Conservation (phyloP, 257 asterid genomes). For the Petunia axillaris region DNA sequence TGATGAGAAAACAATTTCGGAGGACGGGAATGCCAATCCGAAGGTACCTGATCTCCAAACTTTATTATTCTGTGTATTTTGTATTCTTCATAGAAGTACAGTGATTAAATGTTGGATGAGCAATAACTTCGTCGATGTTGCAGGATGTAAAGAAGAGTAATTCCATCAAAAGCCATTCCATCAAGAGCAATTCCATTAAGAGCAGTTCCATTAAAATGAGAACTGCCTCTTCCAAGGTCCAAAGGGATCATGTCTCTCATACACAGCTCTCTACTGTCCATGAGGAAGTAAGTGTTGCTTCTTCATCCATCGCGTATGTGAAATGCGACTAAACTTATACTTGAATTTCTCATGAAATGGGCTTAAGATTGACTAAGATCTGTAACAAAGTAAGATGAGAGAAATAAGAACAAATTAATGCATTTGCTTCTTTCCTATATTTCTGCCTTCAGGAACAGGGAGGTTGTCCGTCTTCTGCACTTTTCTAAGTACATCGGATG, state of each 20-base stretch:
- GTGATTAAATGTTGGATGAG: neutral
- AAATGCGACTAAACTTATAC: neutral
- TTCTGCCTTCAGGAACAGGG: neutral
- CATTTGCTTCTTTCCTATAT: neutral
- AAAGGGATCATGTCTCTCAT: constrained; percentile 35
- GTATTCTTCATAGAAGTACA: neutral
- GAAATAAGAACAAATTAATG: neutral
- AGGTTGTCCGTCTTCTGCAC: neutral
- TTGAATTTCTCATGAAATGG: neutral
- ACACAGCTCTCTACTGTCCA: constrained; percentile 55
- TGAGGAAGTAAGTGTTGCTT: constrained; percentile 62
- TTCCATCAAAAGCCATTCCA: too few relatives aligned
- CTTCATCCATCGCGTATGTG: neutral
- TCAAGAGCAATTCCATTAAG: constrained; percentile 38
- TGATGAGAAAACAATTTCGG: constrained; percentile 73
- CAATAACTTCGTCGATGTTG: neutral
- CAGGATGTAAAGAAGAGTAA: constrained; percentile 39
- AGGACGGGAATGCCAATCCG: constrained; percentile 62
- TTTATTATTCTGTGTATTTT: neutral
- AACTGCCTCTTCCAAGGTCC: constrained; percentile 43
- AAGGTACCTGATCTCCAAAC: constrained; percentile 9
- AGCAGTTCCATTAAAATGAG: constrained; percentile 45
- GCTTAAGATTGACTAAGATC: neutral
- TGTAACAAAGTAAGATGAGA: neutral
- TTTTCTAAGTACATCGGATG: neutral